These are phyloP conservation scores for Fusarium aywerte DNA, from an alignment of 2,329 filamentous ascomycete genomes.

Conservation along the genomic window DNA sequence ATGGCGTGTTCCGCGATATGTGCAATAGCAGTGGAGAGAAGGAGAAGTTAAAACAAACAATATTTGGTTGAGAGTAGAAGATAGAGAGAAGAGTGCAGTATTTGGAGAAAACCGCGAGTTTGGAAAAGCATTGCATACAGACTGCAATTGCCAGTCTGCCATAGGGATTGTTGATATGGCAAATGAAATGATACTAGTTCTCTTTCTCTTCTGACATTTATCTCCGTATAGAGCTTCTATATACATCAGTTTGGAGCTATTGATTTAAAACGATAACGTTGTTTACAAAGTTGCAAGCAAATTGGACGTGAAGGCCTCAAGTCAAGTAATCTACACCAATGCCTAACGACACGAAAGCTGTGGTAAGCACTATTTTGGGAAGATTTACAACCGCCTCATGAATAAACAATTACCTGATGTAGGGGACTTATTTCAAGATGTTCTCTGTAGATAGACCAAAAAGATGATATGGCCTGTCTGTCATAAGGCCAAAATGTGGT, in stretches of 20 bases:
- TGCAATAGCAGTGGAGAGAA: slow-evolving; percentile 70
- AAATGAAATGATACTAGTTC: background rate
- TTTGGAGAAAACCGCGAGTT: background rate
- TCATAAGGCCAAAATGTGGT: background rate
- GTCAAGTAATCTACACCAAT: too few species aligned
- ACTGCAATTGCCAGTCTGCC: background rate
- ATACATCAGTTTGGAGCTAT: background rate
- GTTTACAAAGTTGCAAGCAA: background rate
- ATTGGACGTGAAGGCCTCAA: background rate
- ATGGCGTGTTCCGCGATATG: slow-evolving; percentile 71
- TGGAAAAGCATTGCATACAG: background rate
- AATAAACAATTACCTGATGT: too few species aligned
- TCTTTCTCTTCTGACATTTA: background rate
- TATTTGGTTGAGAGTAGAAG: slow-evolving; percentile 45
- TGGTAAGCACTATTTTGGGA: background rate
- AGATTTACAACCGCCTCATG: background rate
- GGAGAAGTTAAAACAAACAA: slow-evolving; percentile 61
- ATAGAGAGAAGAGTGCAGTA: background rate
- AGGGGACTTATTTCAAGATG: too few species aligned
- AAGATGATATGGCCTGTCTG: too few species aligned
- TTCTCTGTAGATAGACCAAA: too few species aligned
- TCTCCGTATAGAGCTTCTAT: background rate
- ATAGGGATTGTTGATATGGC: background rate
- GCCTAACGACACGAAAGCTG: too few species aligned
- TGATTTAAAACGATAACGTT: background rate